Conservation (phyloP, 2,329 filamentous ascomycete genomes). For the Fusarium gaditjirri region DNA sequence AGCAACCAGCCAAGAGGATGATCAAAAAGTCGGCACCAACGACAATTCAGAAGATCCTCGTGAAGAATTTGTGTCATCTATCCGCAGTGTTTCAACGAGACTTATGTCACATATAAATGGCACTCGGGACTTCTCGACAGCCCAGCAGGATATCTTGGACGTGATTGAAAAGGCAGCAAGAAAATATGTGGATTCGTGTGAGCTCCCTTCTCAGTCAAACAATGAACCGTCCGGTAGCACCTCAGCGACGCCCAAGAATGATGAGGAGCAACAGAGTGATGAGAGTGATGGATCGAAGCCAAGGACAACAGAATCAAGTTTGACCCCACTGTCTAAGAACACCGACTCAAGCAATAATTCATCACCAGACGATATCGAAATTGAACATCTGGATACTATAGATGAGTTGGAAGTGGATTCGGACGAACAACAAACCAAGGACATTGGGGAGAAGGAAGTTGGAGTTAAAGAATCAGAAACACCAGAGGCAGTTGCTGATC, state of each 20-base stretch:
- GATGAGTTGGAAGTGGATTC: slow-evolving; percentile 44
- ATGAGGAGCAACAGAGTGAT: slow-evolving; percentile 4
- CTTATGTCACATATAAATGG: slow-evolving; percentile 57
- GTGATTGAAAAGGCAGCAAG: slow-evolving; percentile 62
- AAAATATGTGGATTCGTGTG: slow-evolving; percentile 59
- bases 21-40: slow-evolving; percentile 36
- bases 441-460: slow-evolving; percentile 9
- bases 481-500: neutral
- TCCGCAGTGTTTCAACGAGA: slow-evolving; percentile 55
- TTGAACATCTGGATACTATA: slow-evolving; percentile 52
- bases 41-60: slow-evolving; percentile 40
- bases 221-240: slow-evolving; percentile 20
- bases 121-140: slow-evolving; percentile 46
- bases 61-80: slow-evolving; percentile 45
- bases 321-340: slow-evolving; percentile 11
- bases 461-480: slow-evolving; percentile 3
- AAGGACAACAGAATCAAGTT: neutral
- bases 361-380: slow-evolving; percentile 61
- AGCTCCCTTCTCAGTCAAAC: slow-evolving; percentile 33
- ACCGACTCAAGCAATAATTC: slow-evolving; percentile 41
- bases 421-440: slow-evolving; percentile 38
- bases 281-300: neutral
- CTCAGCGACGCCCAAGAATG: slow-evolving; percentile 5
- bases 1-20: slow-evolving; percentile 22
- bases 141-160: slow-evolving; percentile 60